Evolutionary conservation across 805 yeast species (phyloP).

Genomic region (Candida pseudoglaebosa): DNA sequence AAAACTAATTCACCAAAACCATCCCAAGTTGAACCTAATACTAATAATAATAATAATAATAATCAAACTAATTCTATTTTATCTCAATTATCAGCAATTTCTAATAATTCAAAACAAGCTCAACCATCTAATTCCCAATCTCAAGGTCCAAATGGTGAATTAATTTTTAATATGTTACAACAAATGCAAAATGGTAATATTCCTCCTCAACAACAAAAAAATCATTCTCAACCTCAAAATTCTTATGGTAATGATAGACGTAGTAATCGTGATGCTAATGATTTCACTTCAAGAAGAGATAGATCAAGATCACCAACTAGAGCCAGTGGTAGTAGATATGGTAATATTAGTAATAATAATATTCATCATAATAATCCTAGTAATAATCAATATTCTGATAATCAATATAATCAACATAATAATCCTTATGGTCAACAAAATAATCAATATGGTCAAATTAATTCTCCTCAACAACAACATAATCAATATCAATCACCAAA

Average conservation of each 20-base stretch:
- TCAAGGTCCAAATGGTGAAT: constrained; percentile 25
- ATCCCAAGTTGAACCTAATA: constrained; percentile 15
- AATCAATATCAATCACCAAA: constrained; percentile 3
- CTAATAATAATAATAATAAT: constrained; percentile 12
- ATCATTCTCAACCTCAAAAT: constrained; percentile 17
- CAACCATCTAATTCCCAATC: constrained; percentile 14
- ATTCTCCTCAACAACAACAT: constrained; percentile 4
- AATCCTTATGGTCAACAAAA: not conserved
- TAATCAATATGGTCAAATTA: constrained; percentile 2
- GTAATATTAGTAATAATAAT: no score
- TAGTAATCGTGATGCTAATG: constrained; percentile 18
- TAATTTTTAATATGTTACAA: constrained; percentile 50
- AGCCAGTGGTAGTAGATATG: constrained; percentile 12
- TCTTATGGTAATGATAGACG: constrained; percentile 16
- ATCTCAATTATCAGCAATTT: constrained; percentile 40
- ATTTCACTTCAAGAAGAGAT: constrained; percentile 37
- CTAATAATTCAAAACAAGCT: constrained; percentile 15
- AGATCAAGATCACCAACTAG: constrained; percentile 53
- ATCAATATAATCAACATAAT: constrained; percentile 7
- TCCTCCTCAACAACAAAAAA: constrained; percentile 15
- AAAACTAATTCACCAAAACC: constrained; percentile 23
- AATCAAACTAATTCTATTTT: constrained; percentile 36
- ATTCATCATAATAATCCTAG: constrained; percentile 10
- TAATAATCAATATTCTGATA: constrained; percentile 9
- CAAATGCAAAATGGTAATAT: constrained; percentile 39